Percentiles rank a stretch among this genome's conserved stretches.
Evolutionary conservation across 371 early-diverging fungal genomes (phyloP).

Genomic region (Circinella minor): DNA sequence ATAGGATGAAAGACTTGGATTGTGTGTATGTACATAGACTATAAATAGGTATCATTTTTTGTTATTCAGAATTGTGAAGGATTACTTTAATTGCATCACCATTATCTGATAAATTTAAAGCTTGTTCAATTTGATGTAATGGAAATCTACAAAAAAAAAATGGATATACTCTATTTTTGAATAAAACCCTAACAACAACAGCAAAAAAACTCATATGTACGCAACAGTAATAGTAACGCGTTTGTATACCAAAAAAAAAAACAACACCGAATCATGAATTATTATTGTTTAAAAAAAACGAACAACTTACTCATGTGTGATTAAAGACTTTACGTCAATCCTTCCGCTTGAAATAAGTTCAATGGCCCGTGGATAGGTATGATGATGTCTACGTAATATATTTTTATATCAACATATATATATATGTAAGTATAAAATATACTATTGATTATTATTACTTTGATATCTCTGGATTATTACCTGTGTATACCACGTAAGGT

Average conservation of each 20-base stretch:
- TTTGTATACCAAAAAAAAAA: no score
- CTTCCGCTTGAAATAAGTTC: conserved; percentile 11
- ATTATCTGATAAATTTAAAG: background rate
- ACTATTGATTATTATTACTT: background rate
- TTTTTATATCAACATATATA: no score
- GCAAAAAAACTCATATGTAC: no score
- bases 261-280: no score
- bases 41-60: background rate
- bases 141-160: background rate
- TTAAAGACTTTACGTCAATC: background rate
- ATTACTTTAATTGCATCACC: background rate
- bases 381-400: conserved; percentile 14
- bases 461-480: background rate
- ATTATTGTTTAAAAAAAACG: background rate
- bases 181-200: no score
- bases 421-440: no score
- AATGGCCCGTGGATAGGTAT: conserved; percentile 17
- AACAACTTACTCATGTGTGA: conserved; percentile 6
- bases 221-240: no score
- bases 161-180: no score
- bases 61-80: background rate
- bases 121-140: background rate
- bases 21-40: no score
- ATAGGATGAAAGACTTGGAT: no score
- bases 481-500: conserved; percentile 17